A percentile compares a stretch with the other conserved stretches of the same genome.
Evolutionary conservation across 805 yeast genomes (phyloP).

Genomic region (Wickerhamiella qilinensis): DNA sequence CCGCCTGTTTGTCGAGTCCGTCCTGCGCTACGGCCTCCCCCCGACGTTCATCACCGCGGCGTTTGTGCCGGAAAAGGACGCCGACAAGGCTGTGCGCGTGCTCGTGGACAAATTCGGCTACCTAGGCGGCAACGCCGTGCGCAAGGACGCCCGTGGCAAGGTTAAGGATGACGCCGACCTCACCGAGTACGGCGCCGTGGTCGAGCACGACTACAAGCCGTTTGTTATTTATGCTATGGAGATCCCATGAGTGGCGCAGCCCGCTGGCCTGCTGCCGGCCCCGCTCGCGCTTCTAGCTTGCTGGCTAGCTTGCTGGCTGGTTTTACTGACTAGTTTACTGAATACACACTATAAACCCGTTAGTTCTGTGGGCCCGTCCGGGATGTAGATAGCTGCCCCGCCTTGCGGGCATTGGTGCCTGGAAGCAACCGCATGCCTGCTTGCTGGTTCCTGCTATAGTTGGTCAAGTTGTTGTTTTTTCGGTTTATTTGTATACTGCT

Average conservation of each 20-base stretch:
- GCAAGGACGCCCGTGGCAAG: slow-evolving; percentile 48
- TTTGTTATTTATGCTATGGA: slow-evolving; percentile 65
- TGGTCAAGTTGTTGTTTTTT: too few relatives aligned
- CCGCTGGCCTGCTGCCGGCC: too few relatives aligned
- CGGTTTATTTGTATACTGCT: too few relatives aligned
- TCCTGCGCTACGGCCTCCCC: slow-evolving; percentile 91
- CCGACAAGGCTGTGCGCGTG: slow-evolving; percentile 47
- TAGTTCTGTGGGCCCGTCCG: too few relatives aligned
- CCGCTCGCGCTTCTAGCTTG: too few relatives aligned
- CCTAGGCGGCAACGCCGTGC: slow-evolving; percentile 80
- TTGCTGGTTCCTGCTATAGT: too few relatives aligned
- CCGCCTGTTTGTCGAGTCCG: slow-evolving; percentile 81
- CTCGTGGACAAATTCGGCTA: slow-evolving; percentile 67
- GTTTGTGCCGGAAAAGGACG: slow-evolving; percentile 28
- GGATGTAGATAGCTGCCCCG: too few relatives aligned
- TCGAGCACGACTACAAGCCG: slow-evolving; percentile 92
- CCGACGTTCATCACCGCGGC: slow-evolving; percentile 59
- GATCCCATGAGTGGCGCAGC: slow-evolving; percentile 21
- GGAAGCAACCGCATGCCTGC: too few relatives aligned
- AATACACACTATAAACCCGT: neutral
- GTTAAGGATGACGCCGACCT: slow-evolving; percentile 49
- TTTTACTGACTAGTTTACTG: too few relatives aligned
- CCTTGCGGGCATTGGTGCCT: too few relatives aligned
- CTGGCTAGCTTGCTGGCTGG: too few relatives aligned
- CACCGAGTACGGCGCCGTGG: slow-evolving; percentile 79